These are phyloP conservation scores for Coprinopsis marcescibilis DNA, from an alignment of 768 basidiomycete genomes.

Conservation along the genomic window DNA sequence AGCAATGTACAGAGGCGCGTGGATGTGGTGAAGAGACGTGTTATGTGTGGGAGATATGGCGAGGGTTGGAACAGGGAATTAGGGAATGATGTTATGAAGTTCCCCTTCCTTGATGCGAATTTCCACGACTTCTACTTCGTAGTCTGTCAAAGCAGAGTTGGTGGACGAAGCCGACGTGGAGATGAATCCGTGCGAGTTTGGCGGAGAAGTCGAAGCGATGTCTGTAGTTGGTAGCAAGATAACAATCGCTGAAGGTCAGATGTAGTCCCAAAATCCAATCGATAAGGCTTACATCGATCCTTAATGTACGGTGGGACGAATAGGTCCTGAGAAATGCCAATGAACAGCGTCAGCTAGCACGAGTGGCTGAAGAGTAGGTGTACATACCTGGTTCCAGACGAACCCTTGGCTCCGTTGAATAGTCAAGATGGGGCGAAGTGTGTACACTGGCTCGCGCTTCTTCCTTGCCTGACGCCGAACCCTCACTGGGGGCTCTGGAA, in stretches of 20 bases:
- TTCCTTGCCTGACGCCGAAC: background rate
- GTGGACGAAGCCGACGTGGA: slow-evolving; percentile 66
- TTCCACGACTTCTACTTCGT: slow-evolving; percentile 84
- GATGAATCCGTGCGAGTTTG: slow-evolving; percentile 59
- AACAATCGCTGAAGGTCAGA: slow-evolving; percentile 17
- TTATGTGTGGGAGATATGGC: slow-evolving; percentile 40
- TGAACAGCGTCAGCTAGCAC: background rate
- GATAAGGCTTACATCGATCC: slow-evolving; percentile 68
- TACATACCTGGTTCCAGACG: slow-evolving; percentile 82
- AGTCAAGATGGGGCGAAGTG: slow-evolving; percentile 77
- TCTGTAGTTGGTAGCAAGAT: slow-evolving; percentile 43
- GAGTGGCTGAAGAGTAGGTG: background rate
- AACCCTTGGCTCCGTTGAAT: slow-evolving; percentile 86
- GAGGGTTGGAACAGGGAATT: slow-evolving; percentile 23
- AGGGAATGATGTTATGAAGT: slow-evolving; percentile 70
- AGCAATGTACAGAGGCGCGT: too few relatives aligned
- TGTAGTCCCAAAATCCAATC: slow-evolving; percentile 14
- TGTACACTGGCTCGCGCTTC: slow-evolving; percentile 40
- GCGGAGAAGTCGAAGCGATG: slow-evolving; percentile 78
- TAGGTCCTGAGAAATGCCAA: slow-evolving; percentile 49
- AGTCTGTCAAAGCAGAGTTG: slow-evolving; percentile 62
- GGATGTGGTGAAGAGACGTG: too few relatives aligned
- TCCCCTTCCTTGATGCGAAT: slow-evolving; percentile 80
- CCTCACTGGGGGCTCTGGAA: slow-evolving; percentile 27
- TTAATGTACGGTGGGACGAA: slow-evolving; percentile 89